Evolutionary conservation across 2,329 filamentous ascomycete species (phyloP), one percentile per base, ranked within the genome.

Genomic region (Aspergillus sp.): DNA sequence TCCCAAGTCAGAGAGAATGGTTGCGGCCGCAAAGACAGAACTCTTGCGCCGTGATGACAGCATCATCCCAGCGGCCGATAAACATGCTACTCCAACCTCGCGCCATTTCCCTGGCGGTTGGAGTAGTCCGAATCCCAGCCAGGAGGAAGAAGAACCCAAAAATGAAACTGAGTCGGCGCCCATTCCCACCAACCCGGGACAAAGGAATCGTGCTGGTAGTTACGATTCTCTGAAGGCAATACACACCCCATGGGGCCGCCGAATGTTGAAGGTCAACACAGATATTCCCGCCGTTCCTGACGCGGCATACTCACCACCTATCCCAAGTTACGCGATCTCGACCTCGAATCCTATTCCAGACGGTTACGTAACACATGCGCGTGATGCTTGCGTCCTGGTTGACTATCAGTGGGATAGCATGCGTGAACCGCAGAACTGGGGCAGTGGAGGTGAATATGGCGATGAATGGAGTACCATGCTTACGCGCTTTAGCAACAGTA

Each of bases 391-490:
- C 69, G 82, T 90, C 5, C 84, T 90, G 51, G 83, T 97, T n/a
- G 95, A 99, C 74, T 96, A 91, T 68, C 90, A 93, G 66, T 99
- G 95, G 93, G 93, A 99, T 70, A 97, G 93, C 59, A 93, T 93
- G 82, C 84, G 90, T 14, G 79, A 83, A 3, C 86, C 90, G 0
- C 82, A 91, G 44, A 81, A 87, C 61, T 98, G 95, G 90, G 93
- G 93, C 6, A 87, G 91, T 67, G 93, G 93, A 9, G 95, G 93
- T 40, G 84, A 88, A 44, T 90, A 91, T 66, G 92, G 91, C 1
- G 95, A 99, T 74, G 95, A 98, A 75, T 99, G 95, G 95, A 90
- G 91, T 31, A 82, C 87, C 3, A 98, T 99, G 95, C 95, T 99
- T 75, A 88, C 88, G 70, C 85, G 95, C 21, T 96, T 98, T 68